Evolutionary conservation across 2,329 filamentous ascomycete species (phyloP).

Genomic region (Epichloe sylvatica): DNA sequence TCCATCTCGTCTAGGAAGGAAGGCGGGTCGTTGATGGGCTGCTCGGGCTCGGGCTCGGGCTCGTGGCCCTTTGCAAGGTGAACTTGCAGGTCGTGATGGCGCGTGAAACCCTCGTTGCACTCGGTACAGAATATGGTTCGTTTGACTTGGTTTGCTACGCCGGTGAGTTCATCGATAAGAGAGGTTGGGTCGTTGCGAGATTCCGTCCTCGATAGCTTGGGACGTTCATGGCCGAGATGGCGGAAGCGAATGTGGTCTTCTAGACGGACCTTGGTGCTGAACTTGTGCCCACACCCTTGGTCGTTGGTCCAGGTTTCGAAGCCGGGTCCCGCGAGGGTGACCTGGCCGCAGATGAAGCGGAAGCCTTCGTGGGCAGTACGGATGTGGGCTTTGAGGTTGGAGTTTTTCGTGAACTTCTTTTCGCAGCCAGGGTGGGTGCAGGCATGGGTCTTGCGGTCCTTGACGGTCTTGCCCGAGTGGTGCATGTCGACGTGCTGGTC

Average conservation of each 20-base stretch:
- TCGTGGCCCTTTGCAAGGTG: slow-evolving; percentile 26
- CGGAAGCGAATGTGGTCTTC: slow-evolving; percentile 75
- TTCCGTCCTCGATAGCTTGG: slow-evolving; percentile 16
- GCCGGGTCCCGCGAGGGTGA: slow-evolving; percentile 43
- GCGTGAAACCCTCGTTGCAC: slow-evolving; percentile 33
- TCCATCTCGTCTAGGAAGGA: slow-evolving; percentile 13
- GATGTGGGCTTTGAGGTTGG: slow-evolving; percentile 72
- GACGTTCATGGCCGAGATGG: slow-evolving; percentile 49
- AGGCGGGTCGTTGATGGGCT: slow-evolving; percentile 9
- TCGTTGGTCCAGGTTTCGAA: slow-evolving; percentile 50
- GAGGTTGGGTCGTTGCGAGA: slow-evolving; percentile 10
- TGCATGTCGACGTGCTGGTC: slow-evolving; percentile 65
- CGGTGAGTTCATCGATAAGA: slow-evolving; percentile 30
- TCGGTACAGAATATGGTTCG: slow-evolving; percentile 31
- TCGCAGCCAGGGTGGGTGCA: slow-evolving; percentile 58
- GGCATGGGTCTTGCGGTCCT: slow-evolving; percentile 49
- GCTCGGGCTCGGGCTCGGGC: neutral
- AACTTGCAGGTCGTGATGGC: slow-evolving; percentile 34
- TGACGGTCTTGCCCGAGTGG: slow-evolving; percentile 50
- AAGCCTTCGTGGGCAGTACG: slow-evolving; percentile 63
- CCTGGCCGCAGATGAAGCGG: slow-evolving; percentile 65
- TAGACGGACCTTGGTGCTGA: slow-evolving; percentile 63
- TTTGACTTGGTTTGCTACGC: slow-evolving; percentile 25
- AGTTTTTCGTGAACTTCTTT: slow-evolving; percentile 66
- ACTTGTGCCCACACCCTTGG: slow-evolving; percentile 60